These are phyloP conservation scores for Lichtheimia corymbifera DNA, from an alignment of 371 early-diverging fungal species.

Conservation along the genomic window DNA sequence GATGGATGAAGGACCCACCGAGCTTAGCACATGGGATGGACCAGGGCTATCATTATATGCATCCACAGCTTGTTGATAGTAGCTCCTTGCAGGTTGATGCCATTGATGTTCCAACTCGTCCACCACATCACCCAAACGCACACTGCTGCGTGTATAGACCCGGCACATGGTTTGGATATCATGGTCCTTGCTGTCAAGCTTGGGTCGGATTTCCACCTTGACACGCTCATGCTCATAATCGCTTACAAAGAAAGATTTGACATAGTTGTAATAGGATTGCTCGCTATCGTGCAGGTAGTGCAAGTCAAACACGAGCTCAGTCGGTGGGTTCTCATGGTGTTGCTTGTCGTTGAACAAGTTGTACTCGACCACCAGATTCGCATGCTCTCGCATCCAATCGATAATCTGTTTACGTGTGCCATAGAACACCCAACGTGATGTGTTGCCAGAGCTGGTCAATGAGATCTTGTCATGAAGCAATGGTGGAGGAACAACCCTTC, in stretches of 20 bases:
- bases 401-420: conserved; percentile 47
- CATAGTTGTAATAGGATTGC: conserved; percentile 33
- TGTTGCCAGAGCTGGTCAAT: conserved; percentile 34
- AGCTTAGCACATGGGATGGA: conserved; percentile 38
- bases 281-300: conserved; percentile 31
- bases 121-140: conserved; percentile 32
- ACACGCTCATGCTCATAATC: conserved; percentile 38
- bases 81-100: conserved; percentile 34
- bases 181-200: conserved; percentile 43
- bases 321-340: conserved; percentile 20
- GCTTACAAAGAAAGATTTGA: conserved; percentile 38
- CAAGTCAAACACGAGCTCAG: conserved; percentile 46
- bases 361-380: conserved; percentile 31
- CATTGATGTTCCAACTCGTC: conserved; percentile 38
- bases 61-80: conserved; percentile 34
- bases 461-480: conserved; percentile 37
- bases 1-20: conserved; percentile 33
- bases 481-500: conserved; percentile 40
- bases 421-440: conserved; percentile 42
- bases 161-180: conserved; percentile 30
- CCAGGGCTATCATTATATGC: conserved; percentile 36
- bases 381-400: conserved; percentile 41
- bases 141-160: conserved; percentile 31
- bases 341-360: conserved; percentile 21
- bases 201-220: conserved; percentile 42